Conservation (phyloP, 768 basidiomycete species). For the Agrocybe pediades region DNA sequence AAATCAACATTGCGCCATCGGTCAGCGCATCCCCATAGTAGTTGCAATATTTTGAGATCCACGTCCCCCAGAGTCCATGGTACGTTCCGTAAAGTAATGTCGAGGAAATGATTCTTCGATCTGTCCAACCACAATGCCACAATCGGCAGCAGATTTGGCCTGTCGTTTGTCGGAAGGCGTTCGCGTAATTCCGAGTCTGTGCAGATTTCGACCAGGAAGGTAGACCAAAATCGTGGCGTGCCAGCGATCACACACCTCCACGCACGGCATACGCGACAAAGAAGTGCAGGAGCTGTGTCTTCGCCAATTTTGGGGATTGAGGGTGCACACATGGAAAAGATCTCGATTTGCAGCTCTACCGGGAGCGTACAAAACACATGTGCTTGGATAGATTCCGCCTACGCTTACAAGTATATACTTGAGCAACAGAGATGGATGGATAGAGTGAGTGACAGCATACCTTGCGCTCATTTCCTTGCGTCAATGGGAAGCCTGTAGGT, state of each 20-base stretch:
- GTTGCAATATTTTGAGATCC: slow-evolving; percentile 21
- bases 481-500: too few species aligned
- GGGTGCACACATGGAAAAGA: slow-evolving; percentile 42
- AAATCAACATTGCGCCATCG: slow-evolving; percentile 42
- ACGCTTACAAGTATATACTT: too few species aligned
- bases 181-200: slow-evolving; percentile 14
- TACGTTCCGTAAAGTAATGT: slow-evolving; percentile 29
- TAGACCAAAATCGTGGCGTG: slow-evolving; percentile 50
- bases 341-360: slow-evolving; percentile 46
- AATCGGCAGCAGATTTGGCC: slow-evolving; percentile 19
- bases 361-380: slow-evolving; percentile 40
- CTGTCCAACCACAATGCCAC: slow-evolving; percentile 38
- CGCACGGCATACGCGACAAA: slow-evolving; percentile 39
- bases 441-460: too few species aligned
- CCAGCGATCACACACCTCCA: slow-evolving; percentile 42
- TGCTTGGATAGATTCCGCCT: background rate
- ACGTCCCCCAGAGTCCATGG: slow-evolving; percentile 19
- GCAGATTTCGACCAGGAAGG: slow-evolving; percentile 40
- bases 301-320: slow-evolving; percentile 31
- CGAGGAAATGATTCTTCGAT: slow-evolving; percentile 35
- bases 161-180: slow-evolving; percentile 3
- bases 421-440: too few species aligned
- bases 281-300: slow-evolving; percentile 36
- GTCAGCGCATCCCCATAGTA: slow-evolving; percentile 27
- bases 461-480: too few species aligned